These are phyloP conservation scores for Pichia sorboxylosa DNA, from an alignment of 1,139 yeast genomes.

Conservation along the genomic window DNA sequence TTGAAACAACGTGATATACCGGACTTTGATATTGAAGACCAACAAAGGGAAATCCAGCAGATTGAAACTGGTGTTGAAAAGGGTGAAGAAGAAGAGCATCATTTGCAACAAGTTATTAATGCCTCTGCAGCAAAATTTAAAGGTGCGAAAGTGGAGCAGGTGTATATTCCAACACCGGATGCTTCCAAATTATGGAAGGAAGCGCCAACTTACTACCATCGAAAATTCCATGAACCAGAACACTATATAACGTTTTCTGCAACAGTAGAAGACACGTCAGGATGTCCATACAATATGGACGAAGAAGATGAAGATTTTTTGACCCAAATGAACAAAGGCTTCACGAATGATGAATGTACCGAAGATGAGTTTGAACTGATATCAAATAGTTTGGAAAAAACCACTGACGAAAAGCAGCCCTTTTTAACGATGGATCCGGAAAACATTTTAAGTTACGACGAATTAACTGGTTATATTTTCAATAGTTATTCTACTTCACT, in stretches of 20 bases:
- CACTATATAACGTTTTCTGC: constrained; percentile 83
- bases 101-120: constrained; percentile 79
- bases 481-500: constrained; percentile 23
- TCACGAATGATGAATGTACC: constrained; percentile 29
- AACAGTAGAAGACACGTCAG: constrained; percentile 87
- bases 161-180: constrained; percentile 94
- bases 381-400: constrained; percentile 62
- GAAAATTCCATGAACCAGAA: constrained; percentile 60
- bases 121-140: constrained; percentile 56
- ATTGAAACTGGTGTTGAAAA: constrained; percentile 98
- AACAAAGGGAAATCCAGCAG: constrained; percentile 77
- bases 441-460: constrained; percentile 60
- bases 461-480: constrained; percentile 40
- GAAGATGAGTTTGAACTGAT: constrained; percentile 83
- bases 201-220: constrained; percentile 58
- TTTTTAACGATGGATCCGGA: constrained; percentile 76
- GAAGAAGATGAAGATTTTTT: constrained; percentile 73
- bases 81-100: constrained; percentile 95
- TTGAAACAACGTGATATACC: constrained; percentile 72
- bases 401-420: constrained; percentile 75
- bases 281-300: constrained; percentile 82
- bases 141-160: constrained; percentile 44
- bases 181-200: constrained; percentile 80
- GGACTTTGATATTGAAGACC: constrained; percentile 59
- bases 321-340: constrained; percentile 29